Conservation (phyloP, 129 eudicot genomes). For the Dittrichia graveolens region DNA sequence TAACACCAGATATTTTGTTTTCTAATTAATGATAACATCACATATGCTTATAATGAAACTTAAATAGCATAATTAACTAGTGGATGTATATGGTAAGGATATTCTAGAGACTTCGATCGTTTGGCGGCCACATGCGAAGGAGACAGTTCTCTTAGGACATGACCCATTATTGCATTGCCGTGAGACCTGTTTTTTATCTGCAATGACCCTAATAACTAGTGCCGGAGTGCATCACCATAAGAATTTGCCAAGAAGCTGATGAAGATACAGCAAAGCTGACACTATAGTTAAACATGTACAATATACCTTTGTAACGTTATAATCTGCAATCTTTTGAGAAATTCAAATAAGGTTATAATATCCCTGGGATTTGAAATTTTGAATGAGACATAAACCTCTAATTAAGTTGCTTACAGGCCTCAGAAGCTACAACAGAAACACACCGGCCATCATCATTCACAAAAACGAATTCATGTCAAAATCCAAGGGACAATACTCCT, state of each 20-base stretch:
- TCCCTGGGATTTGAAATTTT: background rate
- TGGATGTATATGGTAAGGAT: slow-evolving; percentile 7
- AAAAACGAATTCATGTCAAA: background rate
- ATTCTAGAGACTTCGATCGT: background rate
- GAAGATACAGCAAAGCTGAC: background rate
- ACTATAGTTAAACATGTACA: background rate
- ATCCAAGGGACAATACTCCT: background rate
- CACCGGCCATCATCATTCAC: background rate
- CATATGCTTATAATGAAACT: too few species aligned
- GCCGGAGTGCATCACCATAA: background rate
- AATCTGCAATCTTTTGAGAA: background rate
- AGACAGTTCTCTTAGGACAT: too few species aligned
- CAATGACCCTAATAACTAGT: too few species aligned
- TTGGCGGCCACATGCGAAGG: too few species aligned
- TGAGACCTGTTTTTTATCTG: background rate
- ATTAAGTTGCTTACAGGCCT: background rate
- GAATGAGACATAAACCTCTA: background rate
- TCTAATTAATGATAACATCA: too few species aligned
- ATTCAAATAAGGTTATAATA: background rate
- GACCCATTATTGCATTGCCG: background rate
- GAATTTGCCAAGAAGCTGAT: background rate
- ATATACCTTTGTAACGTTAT: too few species aligned
- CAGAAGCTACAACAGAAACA: background rate
- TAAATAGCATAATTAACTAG: background rate
- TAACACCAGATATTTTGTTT: background rate